Evolutionary conservation across 495 filamentous ascomycete species (phyloP).

Genomic region (Aspergillus heteromorphus): DNA sequence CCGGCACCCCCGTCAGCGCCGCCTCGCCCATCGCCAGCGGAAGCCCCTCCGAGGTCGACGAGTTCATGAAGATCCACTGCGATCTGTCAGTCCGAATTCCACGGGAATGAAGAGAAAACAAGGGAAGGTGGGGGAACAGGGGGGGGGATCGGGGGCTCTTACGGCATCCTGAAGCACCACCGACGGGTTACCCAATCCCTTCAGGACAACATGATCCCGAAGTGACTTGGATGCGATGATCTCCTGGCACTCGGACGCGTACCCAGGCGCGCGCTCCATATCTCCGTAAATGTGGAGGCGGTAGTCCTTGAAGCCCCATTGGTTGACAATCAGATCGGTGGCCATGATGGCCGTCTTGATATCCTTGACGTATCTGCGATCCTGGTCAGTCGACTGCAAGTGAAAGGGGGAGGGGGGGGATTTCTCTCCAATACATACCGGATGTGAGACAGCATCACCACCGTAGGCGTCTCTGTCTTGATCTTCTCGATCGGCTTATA

Average conservation of each 20-base stretch:
- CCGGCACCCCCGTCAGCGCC: conserved; percentile 54
- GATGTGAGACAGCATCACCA: conserved; percentile 59
- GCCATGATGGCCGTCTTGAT: conserved; percentile 59
- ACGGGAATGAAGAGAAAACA: background rate
- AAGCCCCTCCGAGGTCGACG: conserved; percentile 58
- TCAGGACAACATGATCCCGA: conserved; percentile 45
- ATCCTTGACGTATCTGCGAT: conserved; percentile 43
- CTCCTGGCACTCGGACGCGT: conserved; percentile 55
- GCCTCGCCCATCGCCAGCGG: conserved; percentile 61
- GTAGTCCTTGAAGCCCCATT: conserved; percentile 59
- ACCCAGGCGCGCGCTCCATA: conserved; percentile 51
- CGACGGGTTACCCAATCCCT: conserved; percentile 48
- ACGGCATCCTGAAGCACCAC: conserved; percentile 14
- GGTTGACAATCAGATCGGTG: conserved; percentile 58
- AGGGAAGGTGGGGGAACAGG: too few relatives aligned
- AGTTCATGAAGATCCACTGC: conserved; percentile 60
- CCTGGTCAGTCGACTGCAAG: background rate
- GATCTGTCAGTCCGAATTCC: background rate
- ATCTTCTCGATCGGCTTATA: conserved; percentile 54
- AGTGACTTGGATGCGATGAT: conserved; percentile 55
- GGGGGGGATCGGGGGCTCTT: background rate
- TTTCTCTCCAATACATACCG: conserved; percentile 34
- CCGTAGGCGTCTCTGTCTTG: conserved; percentile 49
- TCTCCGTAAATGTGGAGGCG: conserved; percentile 57
- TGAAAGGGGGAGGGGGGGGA: background rate